phyloP scores from a whole-genome alignment of 768 basidiomycete species.

The Pleurotus platypus region DNA sequence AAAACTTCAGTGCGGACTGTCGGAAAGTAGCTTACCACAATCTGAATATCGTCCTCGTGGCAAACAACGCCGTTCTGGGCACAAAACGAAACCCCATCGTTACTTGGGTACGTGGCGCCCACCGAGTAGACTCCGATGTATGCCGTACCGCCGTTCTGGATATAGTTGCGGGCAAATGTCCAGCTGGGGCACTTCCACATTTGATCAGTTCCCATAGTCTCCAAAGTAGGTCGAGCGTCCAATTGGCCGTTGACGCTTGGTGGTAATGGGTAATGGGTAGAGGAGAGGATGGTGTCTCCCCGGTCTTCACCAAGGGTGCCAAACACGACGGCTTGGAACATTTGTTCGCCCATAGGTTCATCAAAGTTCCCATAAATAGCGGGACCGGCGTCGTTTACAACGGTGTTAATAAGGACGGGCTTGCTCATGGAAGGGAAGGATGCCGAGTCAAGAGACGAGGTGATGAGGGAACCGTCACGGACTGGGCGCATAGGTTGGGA shows the following conservation, averaged over 20 bases:
- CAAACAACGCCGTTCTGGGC: slow-evolving; percentile 56
- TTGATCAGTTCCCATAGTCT: slow-evolving; percentile 63
- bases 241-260: slow-evolving; percentile 23
- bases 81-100: slow-evolving; percentile 55
- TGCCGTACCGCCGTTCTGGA: slow-evolving; percentile 57
- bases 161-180: slow-evolving; percentile 70
- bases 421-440: slow-evolving; percentile 61
- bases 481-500: slow-evolving; percentile 65
- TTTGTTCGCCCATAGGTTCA: slow-evolving; percentile 30
- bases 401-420: slow-evolving; percentile 68
- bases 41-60: slow-evolving; percentile 81
- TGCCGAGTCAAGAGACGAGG: slow-evolving; percentile 57
- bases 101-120: slow-evolving; percentile 72
- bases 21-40: slow-evolving; percentile 47
- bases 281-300: slow-evolving; percentile 37
- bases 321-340: slow-evolving; percentile 36
- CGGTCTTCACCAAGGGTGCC: slow-evolving; percentile 44
- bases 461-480: slow-evolving; percentile 65
- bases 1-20: neutral
- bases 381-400: slow-evolving; percentile 68
- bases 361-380: slow-evolving; percentile 48
- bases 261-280: slow-evolving; percentile 41
- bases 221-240: slow-evolving; percentile 56
- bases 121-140: slow-evolving; percentile 63
- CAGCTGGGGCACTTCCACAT: slow-evolving; percentile 69